Evolutionary conservation across 2,329 filamentous ascomycete genomes (phyloP).

Genomic region (Botrytis hyacinthi): DNA sequence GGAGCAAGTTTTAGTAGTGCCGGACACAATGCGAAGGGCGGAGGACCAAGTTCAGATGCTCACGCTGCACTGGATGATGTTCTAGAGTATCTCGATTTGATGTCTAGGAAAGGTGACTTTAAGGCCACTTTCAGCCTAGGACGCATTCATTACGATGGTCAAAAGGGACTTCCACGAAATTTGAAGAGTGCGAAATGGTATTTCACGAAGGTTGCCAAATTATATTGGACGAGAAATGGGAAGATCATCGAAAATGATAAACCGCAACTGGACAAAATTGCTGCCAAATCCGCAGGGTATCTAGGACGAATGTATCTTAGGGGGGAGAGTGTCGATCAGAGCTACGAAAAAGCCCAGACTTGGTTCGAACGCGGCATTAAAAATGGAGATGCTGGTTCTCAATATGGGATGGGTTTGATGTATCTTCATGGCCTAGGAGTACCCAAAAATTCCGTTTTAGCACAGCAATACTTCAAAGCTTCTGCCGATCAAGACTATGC

Average conservation of each 20-base stretch:
- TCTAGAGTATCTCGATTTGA: slow-evolving; percentile 79
- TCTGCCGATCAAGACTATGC: slow-evolving; percentile 68
- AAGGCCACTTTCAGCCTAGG: slow-evolving; percentile 68
- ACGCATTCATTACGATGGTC: slow-evolving; percentile 68
- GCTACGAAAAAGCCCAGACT: slow-evolving; percentile 58
- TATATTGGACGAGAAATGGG: slow-evolving; percentile 67
- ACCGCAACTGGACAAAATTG: slow-evolving; percentile 59
- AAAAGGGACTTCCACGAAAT: slow-evolving; percentile 59
- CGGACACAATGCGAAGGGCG: slow-evolving; percentile 74
- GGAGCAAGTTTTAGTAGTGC: slow-evolving; percentile 89
- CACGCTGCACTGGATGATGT: slow-evolving; percentile 90
- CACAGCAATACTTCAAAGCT: slow-evolving; percentile 62
- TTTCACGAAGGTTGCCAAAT: slow-evolving; percentile 64
- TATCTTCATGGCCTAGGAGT: slow-evolving; percentile 67
- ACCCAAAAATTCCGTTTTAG: slow-evolving; percentile 57
- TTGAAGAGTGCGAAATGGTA: slow-evolving; percentile 63
- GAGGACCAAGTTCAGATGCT: slow-evolving; percentile 71
- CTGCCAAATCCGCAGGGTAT: slow-evolving; percentile 68
- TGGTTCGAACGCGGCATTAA: slow-evolving; percentile 68
- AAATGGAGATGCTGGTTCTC: slow-evolving; percentile 63
- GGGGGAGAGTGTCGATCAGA: slow-evolving; percentile 67
- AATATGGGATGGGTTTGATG: slow-evolving; percentile 69
- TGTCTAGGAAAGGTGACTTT: slow-evolving; percentile 71
- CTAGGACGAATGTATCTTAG: slow-evolving; percentile 70
- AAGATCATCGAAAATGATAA: slow-evolving; percentile 56